Conservation (phyloP, 331 rosid genomes). For the Rosa hybrid region DNA sequence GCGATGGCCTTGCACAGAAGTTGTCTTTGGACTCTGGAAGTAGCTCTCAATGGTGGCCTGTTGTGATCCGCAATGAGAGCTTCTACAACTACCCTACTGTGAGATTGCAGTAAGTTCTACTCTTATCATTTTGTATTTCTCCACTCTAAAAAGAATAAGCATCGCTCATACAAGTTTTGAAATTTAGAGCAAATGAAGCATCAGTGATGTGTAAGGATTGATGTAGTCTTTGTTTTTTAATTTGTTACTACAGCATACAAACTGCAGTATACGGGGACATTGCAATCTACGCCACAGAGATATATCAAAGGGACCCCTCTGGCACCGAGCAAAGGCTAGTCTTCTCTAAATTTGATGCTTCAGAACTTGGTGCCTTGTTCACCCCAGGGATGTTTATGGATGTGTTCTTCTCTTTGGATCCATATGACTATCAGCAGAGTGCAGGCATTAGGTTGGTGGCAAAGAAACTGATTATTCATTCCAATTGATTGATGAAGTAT, state of each 20-base stretch:
- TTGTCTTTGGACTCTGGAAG: too few species aligned
- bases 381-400: conserved; percentile 63
- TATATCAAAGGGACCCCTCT: conserved; percentile 66
- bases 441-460: conserved; percentile 90
- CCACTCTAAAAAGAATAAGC: too few species aligned
- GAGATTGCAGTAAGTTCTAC: too few species aligned
- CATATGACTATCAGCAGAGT: conserved; percentile 74
- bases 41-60: too few species aligned
- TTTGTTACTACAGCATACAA: conserved; percentile 61
- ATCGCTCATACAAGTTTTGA: too few species aligned
- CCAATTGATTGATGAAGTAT: conserved; percentile 30
- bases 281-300: conserved; percentile 74
- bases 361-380: conserved; percentile 64
- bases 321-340: conserved; percentile 50
- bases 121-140: too few species aligned
- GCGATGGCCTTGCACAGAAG: too few species aligned
- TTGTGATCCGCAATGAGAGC: too few species aligned
- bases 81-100: too few species aligned
- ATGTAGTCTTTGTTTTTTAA: not conserved
- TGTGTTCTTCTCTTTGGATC: conserved; percentile 77
- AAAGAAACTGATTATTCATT: conserved; percentile 65
- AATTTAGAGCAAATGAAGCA: too few species aligned
- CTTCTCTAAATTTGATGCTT: conserved; percentile 66
- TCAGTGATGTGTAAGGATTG: not conserved
- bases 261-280: conserved; percentile 47